Conservation (phyloP, 1,139 yeast genomes). For the Debaryomyces nepalensis region DNA sequence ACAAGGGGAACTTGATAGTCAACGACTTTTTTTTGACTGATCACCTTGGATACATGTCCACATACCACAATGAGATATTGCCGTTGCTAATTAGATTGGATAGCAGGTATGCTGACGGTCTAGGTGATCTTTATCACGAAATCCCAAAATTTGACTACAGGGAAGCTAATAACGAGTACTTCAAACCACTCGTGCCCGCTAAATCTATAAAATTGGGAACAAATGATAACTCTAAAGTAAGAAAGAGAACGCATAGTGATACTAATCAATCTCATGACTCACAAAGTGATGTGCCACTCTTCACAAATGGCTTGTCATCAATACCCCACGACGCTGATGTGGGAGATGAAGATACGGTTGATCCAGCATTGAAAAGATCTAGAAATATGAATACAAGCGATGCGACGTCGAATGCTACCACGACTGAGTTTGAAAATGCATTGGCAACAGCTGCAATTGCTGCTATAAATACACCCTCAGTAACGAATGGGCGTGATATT, state of each 20-base stretch:
- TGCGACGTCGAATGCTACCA: slow-evolving; percentile 16
- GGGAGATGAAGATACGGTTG: slow-evolving; percentile 32
- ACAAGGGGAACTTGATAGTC: slow-evolving; percentile 41
- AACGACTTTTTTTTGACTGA: slow-evolving; percentile 46
- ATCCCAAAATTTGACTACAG: slow-evolving; percentile 42
- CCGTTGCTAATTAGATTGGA: slow-evolving; percentile 39
- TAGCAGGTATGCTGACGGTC: slow-evolving; percentile 34
- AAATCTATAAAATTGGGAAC: slow-evolving; percentile 20
- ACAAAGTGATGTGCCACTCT: slow-evolving; percentile 16
- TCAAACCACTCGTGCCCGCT: slow-evolving; percentile 32
- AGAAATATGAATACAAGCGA: slow-evolving; percentile 19
- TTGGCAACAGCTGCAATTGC: slow-evolving; percentile 40
- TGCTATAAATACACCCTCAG: slow-evolving; percentile 40
- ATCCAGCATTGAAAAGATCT: slow-evolving; percentile 35
- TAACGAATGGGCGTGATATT: slow-evolving; percentile 28
- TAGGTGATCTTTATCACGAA: slow-evolving; percentile 35
- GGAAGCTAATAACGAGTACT: slow-evolving; percentile 37
- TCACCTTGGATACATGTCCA: slow-evolving; percentile 42
- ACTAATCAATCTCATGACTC: slow-evolving; percentile 4
- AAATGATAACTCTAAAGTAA: slow-evolving; percentile 16
- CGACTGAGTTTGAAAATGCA: slow-evolving; percentile 35
- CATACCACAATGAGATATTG: slow-evolving; percentile 45
- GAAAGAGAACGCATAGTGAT: slow-evolving; percentile 17
- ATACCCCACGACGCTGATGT: slow-evolving; percentile 13
- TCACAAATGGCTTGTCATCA: slow-evolving; percentile 14